These are phyloP conservation scores for Plectosphaerella cucumerina DNA, from an alignment of 2,329 filamentous ascomycete species.

Conservation along the genomic window DNA sequence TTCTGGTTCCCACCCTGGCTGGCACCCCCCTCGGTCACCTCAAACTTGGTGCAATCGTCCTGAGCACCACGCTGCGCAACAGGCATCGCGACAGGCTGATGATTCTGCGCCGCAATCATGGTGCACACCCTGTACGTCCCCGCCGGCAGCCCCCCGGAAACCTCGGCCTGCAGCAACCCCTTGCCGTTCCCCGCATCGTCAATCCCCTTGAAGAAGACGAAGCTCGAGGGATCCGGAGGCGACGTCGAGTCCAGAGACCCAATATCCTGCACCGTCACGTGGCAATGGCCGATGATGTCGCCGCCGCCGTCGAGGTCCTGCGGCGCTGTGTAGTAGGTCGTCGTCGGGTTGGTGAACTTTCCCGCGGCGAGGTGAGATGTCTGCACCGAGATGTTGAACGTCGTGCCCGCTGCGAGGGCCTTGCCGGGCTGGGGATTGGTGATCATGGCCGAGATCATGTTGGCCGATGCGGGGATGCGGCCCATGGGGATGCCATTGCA, in stretches of 20 bases:
- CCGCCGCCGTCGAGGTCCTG: constrained; percentile 40
- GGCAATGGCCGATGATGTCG: constrained; percentile 38
- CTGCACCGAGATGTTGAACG: constrained; percentile 44
- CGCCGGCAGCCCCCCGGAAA: constrained; percentile 39
- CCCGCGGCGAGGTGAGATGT: constrained; percentile 46
- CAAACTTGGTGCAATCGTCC: constrained; percentile 49
- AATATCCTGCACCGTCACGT: constrained; percentile 49
- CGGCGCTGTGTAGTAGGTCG: constrained; percentile 51
- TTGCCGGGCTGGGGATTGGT: constrained; percentile 37
- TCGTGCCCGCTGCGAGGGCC: constrained; percentile 29
- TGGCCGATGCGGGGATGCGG: constrained; percentile 41
- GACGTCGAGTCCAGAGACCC: constrained; percentile 28
- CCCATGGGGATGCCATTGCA: constrained; percentile 59
- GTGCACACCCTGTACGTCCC: constrained; percentile 49
- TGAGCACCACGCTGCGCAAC: constrained; percentile 49
- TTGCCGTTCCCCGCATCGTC: constrained; percentile 45
- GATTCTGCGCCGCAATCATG: constrained; percentile 45
- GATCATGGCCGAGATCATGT: constrained; percentile 54
- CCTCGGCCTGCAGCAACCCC: constrained; percentile 37
- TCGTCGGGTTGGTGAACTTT: constrained; percentile 48
- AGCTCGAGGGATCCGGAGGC: constrained; percentile 31
- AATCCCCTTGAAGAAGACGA: constrained; percentile 56
- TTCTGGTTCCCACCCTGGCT: not conserved
- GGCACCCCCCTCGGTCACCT: constrained; percentile 21
- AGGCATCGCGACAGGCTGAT: constrained; percentile 56